A percentile compares a stretch with the other conserved stretches of the same genome.
phyloP scores from a whole-genome alignment of 176 grass and related monocot species.

The Saccharum officinarum region DNA sequence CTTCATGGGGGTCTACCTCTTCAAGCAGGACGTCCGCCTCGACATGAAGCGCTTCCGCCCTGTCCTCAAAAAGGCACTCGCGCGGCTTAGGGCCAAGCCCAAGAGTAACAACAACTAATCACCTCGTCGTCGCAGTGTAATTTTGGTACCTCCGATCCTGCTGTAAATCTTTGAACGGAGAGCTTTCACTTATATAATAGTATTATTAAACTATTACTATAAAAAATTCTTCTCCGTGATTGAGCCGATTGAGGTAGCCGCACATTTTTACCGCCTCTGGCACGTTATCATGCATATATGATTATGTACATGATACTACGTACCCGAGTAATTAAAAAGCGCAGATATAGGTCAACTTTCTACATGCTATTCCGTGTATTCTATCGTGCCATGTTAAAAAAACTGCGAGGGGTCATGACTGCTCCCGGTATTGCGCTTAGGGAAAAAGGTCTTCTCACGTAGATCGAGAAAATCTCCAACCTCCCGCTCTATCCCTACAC shows the following conservation, averaged over 20 bases:
- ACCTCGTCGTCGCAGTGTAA: neutral
- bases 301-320: neutral
- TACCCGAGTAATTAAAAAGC: neutral
- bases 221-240: neutral
- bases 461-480: too few species aligned
- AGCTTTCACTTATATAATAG: too few species aligned
- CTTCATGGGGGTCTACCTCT: constrained; percentile 57
- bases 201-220: too few species aligned
- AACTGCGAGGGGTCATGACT: too few species aligned
- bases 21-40: constrained; percentile 82
- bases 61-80: constrained; percentile 51
- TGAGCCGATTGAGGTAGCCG: neutral
- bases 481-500: too few species aligned
- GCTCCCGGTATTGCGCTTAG: too few species aligned
- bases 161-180: neutral
- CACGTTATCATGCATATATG: neutral
- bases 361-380: neutral
- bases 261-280: neutral
- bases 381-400: too few species aligned
- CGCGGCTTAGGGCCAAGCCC: constrained; percentile 27
- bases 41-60: constrained; percentile 64
- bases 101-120: neutral
- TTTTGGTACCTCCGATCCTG: neutral
- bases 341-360: neutral
- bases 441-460: too few species aligned